phyloP scores from a whole-genome alignment of 108 stramenopile genomes.

The Parmales sp. region DNA sequence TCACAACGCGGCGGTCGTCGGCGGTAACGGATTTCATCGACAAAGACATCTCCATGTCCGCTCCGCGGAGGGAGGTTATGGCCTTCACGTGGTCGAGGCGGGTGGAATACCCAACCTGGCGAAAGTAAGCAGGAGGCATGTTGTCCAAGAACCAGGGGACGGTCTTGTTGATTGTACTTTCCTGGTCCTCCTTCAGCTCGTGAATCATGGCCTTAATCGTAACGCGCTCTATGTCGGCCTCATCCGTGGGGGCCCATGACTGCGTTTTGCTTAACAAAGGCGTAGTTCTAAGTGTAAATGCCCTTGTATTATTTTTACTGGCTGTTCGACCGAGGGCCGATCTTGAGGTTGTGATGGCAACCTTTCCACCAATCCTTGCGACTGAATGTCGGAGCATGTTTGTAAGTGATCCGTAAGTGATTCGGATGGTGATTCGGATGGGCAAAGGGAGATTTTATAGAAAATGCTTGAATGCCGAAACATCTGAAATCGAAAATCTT shows the following conservation, averaged over 20 bases:
- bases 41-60: conserved; percentile 42
- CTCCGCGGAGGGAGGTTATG: conserved; percentile 73
- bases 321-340: too few relatives aligned
- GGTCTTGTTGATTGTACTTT: conserved; percentile 55
- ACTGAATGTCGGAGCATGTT: too few relatives aligned
- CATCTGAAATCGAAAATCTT: too few relatives aligned
- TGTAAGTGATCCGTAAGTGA: too few relatives aligned
- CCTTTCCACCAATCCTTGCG: too few relatives aligned
- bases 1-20: conserved; percentile 35
- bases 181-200: conserved; percentile 61
- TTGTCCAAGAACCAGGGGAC: conserved; percentile 93
- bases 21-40: conserved; percentile 42
- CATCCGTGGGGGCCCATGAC: background rate
- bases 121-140: conserved; percentile 85
- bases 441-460: too few relatives aligned
- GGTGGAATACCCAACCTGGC: conserved; percentile 73
- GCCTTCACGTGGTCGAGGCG: conserved; percentile 95
- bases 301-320: too few relatives aligned
- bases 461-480: too few relatives aligned
- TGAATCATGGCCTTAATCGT: conserved; percentile 43
- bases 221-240: background rate
- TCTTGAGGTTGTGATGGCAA: too few relatives aligned
- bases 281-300: too few relatives aligned
- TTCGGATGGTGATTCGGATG: too few relatives aligned
- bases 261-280: background rate